Evolutionary conservation across 305 asterid genomes (phyloP).

Genomic region (Ilex paraguariensis): DNA sequence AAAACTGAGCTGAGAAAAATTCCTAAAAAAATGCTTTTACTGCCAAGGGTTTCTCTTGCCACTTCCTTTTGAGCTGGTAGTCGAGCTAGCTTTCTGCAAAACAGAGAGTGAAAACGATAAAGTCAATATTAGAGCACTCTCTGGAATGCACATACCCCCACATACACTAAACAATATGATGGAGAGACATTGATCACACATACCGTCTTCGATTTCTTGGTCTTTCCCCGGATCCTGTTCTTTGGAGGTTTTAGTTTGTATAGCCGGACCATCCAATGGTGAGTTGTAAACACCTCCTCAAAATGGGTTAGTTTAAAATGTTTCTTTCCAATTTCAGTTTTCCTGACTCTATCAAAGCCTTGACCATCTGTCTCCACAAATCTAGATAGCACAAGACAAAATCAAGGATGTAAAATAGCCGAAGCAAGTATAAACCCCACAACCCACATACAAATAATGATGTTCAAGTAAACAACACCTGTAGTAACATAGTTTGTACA

Average conservation of each 20-base stretch:
- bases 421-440: neutral
- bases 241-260: constrained; percentile 80
- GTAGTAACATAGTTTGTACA: constrained; percentile 97
- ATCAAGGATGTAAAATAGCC: constrained; percentile 3
- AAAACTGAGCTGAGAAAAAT: neutral
- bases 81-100: constrained; percentile 50
- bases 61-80: constrained; percentile 43
- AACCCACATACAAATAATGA: neutral
- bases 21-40: constrained; percentile 15
- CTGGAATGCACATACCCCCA: neutral
- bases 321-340: constrained; percentile 93
- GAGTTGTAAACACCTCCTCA: constrained; percentile 99
- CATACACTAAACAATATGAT: neutral
- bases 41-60: constrained; percentile 85
- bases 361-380: constrained; percentile 95
- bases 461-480: constrained; percentile 44
- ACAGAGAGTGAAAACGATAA: constrained; percentile 1
- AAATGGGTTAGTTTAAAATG: constrained; percentile 85
- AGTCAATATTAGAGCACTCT: constrained; percentile 1
- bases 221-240: constrained; percentile 90
- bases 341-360: constrained; percentile 93
- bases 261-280: constrained; percentile 98
- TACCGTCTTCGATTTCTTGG: constrained; percentile 86
- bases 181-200: neutral
- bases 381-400: constrained; percentile 34